phyloP scores from a whole-genome alignment of 108 stramenopile species.

The Fragilariopsis cylindrus region DNA sequence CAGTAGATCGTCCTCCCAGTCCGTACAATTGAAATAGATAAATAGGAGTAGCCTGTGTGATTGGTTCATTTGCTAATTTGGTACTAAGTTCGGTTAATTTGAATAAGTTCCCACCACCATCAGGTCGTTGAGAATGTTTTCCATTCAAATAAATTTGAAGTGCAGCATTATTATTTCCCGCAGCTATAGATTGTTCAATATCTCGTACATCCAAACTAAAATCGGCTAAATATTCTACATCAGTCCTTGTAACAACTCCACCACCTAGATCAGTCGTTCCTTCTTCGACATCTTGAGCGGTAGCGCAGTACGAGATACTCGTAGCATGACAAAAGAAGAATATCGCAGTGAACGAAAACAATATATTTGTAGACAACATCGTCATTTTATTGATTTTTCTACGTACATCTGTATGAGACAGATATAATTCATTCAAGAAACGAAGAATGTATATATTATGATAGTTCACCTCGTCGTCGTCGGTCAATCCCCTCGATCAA shows the following conservation, averaged over 20 bases:
- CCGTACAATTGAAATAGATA: conserved; percentile 76
- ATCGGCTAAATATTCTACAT: conserved; percentile 61
- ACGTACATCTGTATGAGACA: too few relatives aligned
- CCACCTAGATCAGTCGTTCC: conserved; percentile 55
- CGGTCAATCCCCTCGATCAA: too few relatives aligned
- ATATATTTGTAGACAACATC: too few relatives aligned
- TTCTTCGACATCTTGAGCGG: neutral
- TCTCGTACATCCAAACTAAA: conserved; percentile 72
- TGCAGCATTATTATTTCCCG: conserved; percentile 30
- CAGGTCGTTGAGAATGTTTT: conserved; percentile 42
- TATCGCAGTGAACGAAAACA: neutral
- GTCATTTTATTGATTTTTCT: too few relatives aligned
- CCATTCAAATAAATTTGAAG: conserved; percentile 64
- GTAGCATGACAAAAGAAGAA: neutral
- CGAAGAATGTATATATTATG: too few relatives aligned
- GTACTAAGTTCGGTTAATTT: conserved; percentile 43
- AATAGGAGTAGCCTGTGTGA: conserved; percentile 41
- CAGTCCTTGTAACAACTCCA: conserved; percentile 68
- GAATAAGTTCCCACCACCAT: conserved; percentile 28
- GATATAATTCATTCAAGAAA: too few relatives aligned
- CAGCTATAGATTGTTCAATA: conserved; percentile 38
- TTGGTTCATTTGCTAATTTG: conserved; percentile 19
- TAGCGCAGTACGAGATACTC: too few relatives aligned
- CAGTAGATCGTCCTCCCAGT: conserved; percentile 38
- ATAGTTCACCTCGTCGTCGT: too few relatives aligned